Conservation (phyloP, 768 basidiomycete genomes). For the Lactarius quietus region DNA sequence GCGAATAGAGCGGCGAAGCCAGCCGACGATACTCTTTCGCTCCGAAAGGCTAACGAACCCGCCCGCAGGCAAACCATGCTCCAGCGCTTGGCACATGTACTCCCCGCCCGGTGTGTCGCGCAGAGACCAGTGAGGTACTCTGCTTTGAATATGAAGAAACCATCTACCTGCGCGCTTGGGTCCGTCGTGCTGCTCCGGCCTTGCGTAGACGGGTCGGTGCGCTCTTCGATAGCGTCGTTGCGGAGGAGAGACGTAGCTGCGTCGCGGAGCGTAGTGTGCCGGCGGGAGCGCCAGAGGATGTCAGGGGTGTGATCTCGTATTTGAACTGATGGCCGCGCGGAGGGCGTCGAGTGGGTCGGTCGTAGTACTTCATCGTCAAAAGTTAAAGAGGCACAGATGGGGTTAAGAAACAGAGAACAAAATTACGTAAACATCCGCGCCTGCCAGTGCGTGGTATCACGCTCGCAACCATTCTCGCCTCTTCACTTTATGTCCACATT, state of each 20-base stretch:
- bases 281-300: conserved; percentile 35
- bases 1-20: conserved; percentile 62
- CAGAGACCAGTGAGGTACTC: conserved; percentile 83
- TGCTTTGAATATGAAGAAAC: conserved; percentile 77
- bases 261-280: conserved; percentile 54
- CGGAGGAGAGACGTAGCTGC: conserved; percentile 56
- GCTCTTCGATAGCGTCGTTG: conserved; percentile 59
- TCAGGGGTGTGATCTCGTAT: conserved; percentile 14
- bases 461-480: no score
- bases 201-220: conserved; percentile 76
- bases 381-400: no score
- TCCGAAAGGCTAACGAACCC: conserved; percentile 87
- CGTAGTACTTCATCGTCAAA: conserved; percentile 7
- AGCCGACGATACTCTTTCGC: conserved; percentile 81
- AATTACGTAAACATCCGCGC: no score
- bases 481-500: no score
- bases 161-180: conserved; percentile 39
- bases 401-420: no score
- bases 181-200: conserved; percentile 45
- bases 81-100: conserved; percentile 84
- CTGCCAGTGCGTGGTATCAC: no score
- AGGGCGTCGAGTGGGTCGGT: conserved; percentile 23
- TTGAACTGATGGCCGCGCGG: conserved; percentile 18
- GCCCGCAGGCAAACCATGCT: conserved; percentile 58
- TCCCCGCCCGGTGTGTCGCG: conserved; percentile 73